These are phyloP conservation scores for Schizochytrium sp. DNA, from an alignment of 108 stramenopile genomes.

Conservation along the genomic window DNA sequence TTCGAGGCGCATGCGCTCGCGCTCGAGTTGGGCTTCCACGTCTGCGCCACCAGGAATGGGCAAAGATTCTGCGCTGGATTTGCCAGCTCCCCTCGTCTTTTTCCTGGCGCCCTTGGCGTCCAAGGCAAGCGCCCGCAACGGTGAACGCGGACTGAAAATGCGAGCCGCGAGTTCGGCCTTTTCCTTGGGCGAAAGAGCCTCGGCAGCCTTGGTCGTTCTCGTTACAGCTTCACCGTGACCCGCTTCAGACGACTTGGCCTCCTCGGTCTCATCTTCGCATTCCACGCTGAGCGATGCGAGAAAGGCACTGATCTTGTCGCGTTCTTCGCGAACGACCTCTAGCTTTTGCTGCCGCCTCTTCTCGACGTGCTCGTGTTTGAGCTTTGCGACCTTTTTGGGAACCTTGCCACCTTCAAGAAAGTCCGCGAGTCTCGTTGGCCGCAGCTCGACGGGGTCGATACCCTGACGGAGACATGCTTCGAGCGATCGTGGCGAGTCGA, in stretches of 20 bases:
- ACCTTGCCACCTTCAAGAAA: conserved; percentile 5
- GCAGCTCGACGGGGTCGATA: background rate
- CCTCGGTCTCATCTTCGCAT: background rate
- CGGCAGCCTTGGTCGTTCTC: background rate
- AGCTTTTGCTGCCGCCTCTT: background rate
- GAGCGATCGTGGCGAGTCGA: background rate
- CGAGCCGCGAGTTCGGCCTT: background rate
- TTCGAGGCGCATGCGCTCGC: background rate
- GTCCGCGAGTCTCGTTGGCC: background rate
- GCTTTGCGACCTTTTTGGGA: conserved; percentile 8
- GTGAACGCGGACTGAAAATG: background rate
- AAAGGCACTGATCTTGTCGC: background rate
- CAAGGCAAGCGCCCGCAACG: background rate
- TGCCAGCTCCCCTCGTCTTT: background rate
- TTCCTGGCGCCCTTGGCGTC: background rate
- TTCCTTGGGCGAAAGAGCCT: background rate
- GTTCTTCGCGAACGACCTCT: background rate
- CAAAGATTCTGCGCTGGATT: background rate
- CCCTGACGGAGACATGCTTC: conserved; percentile 2
- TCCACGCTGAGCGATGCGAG: background rate
- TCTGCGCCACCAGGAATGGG: background rate
- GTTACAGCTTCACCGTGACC: background rate
- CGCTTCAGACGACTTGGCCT: background rate
- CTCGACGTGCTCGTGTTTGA: conserved; percentile 1
- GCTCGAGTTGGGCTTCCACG: background rate